These are phyloP conservation scores for Daldinia sp. DNA, from an alignment of 2,329 filamentous ascomycete species.

Conservation along the genomic window DNA sequence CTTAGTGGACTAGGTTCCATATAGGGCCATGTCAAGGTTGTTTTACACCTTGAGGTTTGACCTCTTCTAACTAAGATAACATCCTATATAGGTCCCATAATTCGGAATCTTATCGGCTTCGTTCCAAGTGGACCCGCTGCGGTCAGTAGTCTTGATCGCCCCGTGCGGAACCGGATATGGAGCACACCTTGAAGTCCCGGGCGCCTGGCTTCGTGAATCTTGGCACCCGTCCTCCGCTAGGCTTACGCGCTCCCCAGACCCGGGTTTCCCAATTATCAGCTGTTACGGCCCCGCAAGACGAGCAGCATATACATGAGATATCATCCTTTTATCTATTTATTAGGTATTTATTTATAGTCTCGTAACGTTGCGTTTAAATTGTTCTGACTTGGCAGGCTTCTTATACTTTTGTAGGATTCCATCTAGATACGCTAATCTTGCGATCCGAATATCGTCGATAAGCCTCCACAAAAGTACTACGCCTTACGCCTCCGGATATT, in stretches of 20 bases:
- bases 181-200: not conserved
- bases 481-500: not conserved
- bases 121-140: not conserved
- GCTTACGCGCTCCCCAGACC: not conserved
- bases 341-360: not conserved
- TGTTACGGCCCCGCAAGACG: not conserved
- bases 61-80: too few species aligned
- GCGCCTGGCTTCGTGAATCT: constrained; percentile 1
- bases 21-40: too few species aligned
- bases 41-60: too few species aligned
- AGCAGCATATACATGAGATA: not conserved
- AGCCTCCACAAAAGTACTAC: not conserved
- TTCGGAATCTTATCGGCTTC: not conserved
- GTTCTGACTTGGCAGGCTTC: not conserved
- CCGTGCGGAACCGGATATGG: not conserved
- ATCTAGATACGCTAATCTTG: not conserved
- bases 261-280: not conserved
- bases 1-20: too few species aligned
- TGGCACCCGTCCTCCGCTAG: not conserved
- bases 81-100: not conserved
- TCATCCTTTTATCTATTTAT: not conserved
- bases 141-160: not conserved
- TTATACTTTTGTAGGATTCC: not conserved
- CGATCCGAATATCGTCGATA: not conserved
- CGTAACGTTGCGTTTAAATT: not conserved